Base-by-base conservation (phyloP, 371 early-diverging fungal genomes). In the Parasitella parasitica region DNA sequence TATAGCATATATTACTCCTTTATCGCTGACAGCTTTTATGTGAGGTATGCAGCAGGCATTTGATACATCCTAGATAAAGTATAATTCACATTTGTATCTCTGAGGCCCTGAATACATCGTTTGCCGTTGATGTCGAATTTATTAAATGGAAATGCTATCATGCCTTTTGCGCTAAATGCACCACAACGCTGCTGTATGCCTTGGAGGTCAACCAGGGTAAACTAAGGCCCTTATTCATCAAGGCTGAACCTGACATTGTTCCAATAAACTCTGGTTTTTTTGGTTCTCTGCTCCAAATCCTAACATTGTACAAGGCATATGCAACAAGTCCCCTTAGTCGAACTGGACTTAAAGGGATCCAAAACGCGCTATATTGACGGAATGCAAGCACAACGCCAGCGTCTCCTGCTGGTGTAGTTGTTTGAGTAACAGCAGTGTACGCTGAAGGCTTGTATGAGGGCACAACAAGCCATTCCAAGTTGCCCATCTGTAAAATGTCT, bases 381-480 rank as follows among this genome's bases (percentile, higher is more conserved):
- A 71, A 78, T 4, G 61, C 75, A 13, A 78, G 54, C 1, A 75
- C 64, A 4, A 78, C 73, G 1, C 71, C 53, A 16, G 65, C 64
- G n/a, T 61, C 49, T 35, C 41, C 48, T 18, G 60, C 62, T n/a
- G 30, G 52, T 1, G 32, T 16, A 3, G 53, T 66, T 15, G 75
- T 67, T 54, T 73, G 75, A 5, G 71, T 58, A 0, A 69, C 50
- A 3, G 53, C 52, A 15, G 53, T 52, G 22, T 55, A 63, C 2
- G 46, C 12, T 6, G 32, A 26, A 2, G 51, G 37, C 0, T 35
- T 15, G 11, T 16, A 32, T 0, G 48, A 22, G 1, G 75, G 75
- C 9, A 61, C 63, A 7, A 72, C 65, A 3, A 79, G 46, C 74
- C 74, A 76, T 20, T 72, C 66, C 27, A 76, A 50, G 54, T 70